Base-by-base conservation (phyloP, 192 early-diverging fungal genomes). In the Blastocladiella britannica region DNA sequence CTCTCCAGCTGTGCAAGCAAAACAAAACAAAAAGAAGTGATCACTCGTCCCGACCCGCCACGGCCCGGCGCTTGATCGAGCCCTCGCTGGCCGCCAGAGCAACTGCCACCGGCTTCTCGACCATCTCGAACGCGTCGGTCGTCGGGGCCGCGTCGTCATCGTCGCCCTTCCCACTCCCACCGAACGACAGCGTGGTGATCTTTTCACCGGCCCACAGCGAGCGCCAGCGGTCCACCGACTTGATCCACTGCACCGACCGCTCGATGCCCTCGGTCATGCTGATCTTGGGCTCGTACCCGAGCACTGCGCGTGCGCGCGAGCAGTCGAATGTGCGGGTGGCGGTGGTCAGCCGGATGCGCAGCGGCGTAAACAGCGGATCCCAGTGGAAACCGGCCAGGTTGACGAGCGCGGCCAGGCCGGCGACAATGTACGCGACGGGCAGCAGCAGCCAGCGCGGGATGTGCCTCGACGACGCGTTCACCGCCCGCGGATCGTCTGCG, bases 321-420 rank as follows among this genome's bases (percentile, higher is more conserved):
- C 90, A 89, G 66, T 89, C 85, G 65, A 87, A 88, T 68, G 87
- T 92, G 51, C 91, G 80, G 56, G 85, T 84, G 27, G 70, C 82
- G 29, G 82, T 72, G 28, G 84, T 76, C 56, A 88, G 76, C 56
- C 82, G 83, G 31, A 97, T 78, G 27, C 85, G 64, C 37, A 88
- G 79, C 52, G 78, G 73, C 12, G 89, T 77, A 53, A 77, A 83
- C 8, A 89, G 79, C 2, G 87, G 85, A 43, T 87, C 79, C 58
- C 72, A 77, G 53, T 86, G 57, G 54, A 81, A 58, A 55, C 63
- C 73, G 55, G 82, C 53, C 15, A 74, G 71, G 2, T 70, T 73
- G 57, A 88, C 58, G 25, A 88, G 29, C 55, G 64, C 64, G 52
- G 83, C 77, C 47, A 91, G 53, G 4, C 62, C 58, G 55, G 78